Evolutionary conservation across 108 stramenopile genomes (phyloP), one percentile per base, ranked within the genome.

Genomic region (Pseudonitzschia pungens): DNA sequence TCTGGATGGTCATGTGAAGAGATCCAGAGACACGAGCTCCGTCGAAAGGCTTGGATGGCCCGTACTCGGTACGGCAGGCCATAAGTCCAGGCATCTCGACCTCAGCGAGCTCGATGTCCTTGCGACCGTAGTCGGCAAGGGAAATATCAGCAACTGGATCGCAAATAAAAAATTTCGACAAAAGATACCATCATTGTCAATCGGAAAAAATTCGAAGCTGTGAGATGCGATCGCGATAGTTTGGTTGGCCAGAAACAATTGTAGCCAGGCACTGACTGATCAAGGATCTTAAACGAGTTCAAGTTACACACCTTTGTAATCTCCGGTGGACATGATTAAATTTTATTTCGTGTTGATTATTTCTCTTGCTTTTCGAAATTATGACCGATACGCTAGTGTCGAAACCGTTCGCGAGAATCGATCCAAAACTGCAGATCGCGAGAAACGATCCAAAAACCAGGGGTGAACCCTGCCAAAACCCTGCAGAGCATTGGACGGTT

Each of bases 1-100:
- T 99, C 81, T 99, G 99, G 84, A 99, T 97, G 87, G 99, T 99
- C 99, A 99, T 99, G 96, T 99, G 99, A 71, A 99, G 95, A 51
- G 98, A 98, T 78, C 99, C 99, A 56, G 97, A 95, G 68, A 98
- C 88, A 80, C 96, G 96, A 40, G 99, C 92, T 64, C 95, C 96
- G 28, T 74, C 68, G 65, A 99, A 92, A 51, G 94, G 92, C 63
- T 94, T 86, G 45, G 82, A 28, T 54, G 81, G 75, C 48, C 88
- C 92, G 84, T 82, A 97, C 76, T 99, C 97, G 53, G 81, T 74
- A 59, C 97, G 93, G 97, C 96, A 97, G 53, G 96, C 89, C 96
- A 99, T 98, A 63, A 99, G 95, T 69, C 99, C 99, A 70, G 99
- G 99, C 99, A 99, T 99, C 89, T 99, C 96, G 43, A 97, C 89